Conservation (phyloP, 805 yeast species). For the Hanseniaspora valbyensis region DNA sequence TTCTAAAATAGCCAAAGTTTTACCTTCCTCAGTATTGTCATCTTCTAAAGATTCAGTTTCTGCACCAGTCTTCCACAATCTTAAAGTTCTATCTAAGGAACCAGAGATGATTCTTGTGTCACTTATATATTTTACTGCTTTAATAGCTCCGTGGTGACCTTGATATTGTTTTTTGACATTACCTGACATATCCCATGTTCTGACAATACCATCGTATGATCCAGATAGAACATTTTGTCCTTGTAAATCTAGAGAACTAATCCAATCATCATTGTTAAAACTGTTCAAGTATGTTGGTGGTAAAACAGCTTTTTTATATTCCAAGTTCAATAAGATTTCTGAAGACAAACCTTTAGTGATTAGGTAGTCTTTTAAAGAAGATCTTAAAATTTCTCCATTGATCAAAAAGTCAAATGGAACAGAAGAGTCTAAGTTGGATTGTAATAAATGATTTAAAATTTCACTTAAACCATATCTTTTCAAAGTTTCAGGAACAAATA, state of each 20-base stretch:
- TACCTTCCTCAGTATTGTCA: slow-evolving; percentile 51
- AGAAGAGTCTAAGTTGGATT: slow-evolving; percentile 30
- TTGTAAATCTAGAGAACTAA: slow-evolving; percentile 51
- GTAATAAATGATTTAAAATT: slow-evolving; percentile 80
- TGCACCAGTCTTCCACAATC: slow-evolving; percentile 70
- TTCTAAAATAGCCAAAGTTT: slow-evolving; percentile 71
- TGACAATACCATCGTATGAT: slow-evolving; percentile 86
- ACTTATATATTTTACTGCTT: slow-evolving; percentile 68
- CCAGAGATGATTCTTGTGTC: slow-evolving; percentile 68
- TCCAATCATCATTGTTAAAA: slow-evolving; percentile 91
- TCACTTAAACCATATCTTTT: slow-evolving; percentile 90
- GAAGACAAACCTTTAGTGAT: slow-evolving; percentile 64
- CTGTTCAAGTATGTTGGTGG: slow-evolving; percentile 91
- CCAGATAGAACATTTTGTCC: slow-evolving; percentile 59
- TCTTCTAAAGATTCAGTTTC: slow-evolving; percentile 32
- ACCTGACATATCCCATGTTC: slow-evolving; percentile 79
- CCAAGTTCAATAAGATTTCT: slow-evolving; percentile 69
- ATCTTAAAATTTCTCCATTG: slow-evolving; percentile 69
- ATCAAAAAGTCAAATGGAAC: slow-evolving; percentile 89
- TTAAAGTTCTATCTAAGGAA: slow-evolving; percentile 79
- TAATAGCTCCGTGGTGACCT: slow-evolving; percentile 84
- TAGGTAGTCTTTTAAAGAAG: slow-evolving; percentile 70
- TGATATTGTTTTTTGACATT: slow-evolving; percentile 64
- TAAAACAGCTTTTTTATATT: slow-evolving; percentile 81
- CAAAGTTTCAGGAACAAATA: slow-evolving; percentile 74